These are phyloP conservation scores for Flaveria brownii DNA, from an alignment of 129 eudicot species.

Conservation along the genomic window DNA sequence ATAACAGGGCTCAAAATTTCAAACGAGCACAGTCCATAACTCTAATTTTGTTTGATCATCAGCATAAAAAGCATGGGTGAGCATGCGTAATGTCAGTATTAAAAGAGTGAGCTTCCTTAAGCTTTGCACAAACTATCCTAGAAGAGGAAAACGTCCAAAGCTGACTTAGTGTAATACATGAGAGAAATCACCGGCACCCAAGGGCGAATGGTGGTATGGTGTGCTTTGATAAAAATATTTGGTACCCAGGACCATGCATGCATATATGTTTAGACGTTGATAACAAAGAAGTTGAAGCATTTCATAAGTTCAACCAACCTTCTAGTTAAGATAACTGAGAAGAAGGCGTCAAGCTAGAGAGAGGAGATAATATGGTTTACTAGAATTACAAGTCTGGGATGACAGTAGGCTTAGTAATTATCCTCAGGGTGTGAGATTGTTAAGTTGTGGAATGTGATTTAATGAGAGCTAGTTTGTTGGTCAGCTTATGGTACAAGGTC, in stretches of 20 bases:
- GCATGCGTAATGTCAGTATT: not conserved
- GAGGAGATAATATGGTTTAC: constrained; percentile 1
- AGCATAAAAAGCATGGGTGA: too few relatives aligned
- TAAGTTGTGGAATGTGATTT: not conserved
- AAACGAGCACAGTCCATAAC: not conserved
- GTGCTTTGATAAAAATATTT: not conserved
- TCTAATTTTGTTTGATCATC: not conserved
- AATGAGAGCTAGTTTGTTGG: not conserved
- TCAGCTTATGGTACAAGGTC: not conserved
- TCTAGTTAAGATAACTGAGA: not conserved
- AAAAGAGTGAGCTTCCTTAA: not conserved
- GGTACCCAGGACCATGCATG: not conserved
- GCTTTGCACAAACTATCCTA: not conserved
- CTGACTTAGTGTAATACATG: not conserved
- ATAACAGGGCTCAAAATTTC: not conserved
- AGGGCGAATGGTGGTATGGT: not conserved
- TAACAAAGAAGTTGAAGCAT: not conserved
- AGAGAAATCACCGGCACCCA: not conserved
- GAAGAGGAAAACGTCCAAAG: not conserved
- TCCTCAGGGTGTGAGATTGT: not conserved
- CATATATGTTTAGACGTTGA: not conserved
- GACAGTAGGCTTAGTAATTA: not conserved
- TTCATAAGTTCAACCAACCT: not conserved
- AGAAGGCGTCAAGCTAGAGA: not conserved
- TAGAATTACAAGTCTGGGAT: not conserved